These are phyloP conservation scores for Rhodotorula kratochvilovae DNA, from an alignment of 768 basidiomycete genomes.

Conservation along the genomic window DNA sequence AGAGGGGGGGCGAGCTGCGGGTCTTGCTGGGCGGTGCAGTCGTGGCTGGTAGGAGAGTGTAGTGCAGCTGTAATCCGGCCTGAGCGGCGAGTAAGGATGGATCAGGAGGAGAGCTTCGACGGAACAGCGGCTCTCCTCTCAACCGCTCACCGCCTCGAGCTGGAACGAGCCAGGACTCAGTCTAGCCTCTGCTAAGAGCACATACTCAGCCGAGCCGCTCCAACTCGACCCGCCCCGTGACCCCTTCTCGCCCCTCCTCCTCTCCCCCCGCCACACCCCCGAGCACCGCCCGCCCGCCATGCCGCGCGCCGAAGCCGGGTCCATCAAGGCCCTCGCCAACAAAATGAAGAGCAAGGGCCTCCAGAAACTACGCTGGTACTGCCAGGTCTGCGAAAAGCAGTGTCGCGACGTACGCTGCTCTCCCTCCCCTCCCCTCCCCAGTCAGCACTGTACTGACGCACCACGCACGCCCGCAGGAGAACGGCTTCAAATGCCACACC, in stretches of 20 bases:
- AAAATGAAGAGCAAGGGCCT: conserved; percentile 52
- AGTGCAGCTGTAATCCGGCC: too few relatives aligned
- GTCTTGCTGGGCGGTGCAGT: not conserved
- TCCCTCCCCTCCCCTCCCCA: not conserved
- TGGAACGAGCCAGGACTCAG: too few relatives aligned
- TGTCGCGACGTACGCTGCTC: conserved; percentile 56
- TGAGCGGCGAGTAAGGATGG: too few relatives aligned
- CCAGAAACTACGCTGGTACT: conserved; percentile 94
- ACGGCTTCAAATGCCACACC: conserved; percentile 95
- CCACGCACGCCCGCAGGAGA: conserved; percentile 63
- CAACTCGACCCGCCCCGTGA: not conserved
- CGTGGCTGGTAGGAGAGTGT: not conserved
- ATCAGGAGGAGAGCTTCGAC: too few relatives aligned
- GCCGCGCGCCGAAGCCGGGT: conserved; percentile 48
- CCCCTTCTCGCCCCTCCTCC: not conserved
- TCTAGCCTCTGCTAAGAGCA: too few relatives aligned
- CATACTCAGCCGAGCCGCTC: too few relatives aligned
- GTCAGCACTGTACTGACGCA: not conserved
- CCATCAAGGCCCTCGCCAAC: conserved; percentile 46
- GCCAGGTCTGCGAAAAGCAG: conserved; percentile 98
- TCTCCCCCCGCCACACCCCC: not conserved
- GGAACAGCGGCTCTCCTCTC: too few relatives aligned
- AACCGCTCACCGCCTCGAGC: too few relatives aligned
- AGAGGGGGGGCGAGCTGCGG: too few relatives aligned
- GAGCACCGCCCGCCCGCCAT: conserved; percentile 27